Percentiles rank a stretch among this genome's conserved stretches.
Evolutionary conservation across 108 stramenopile genomes (phyloP).

Genomic region (Craspedostauros australis): DNA sequence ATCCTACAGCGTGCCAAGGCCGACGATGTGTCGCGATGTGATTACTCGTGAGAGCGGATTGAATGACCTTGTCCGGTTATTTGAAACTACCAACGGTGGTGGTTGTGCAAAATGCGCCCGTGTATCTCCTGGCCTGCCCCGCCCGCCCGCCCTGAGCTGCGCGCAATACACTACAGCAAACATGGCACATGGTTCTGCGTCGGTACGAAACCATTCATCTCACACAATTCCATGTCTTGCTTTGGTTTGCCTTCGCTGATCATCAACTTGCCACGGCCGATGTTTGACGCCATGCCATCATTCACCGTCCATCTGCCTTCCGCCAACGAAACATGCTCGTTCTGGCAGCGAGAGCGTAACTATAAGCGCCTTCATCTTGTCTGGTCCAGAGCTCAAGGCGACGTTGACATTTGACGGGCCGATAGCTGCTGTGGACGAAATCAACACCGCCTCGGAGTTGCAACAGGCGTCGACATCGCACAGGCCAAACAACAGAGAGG

Average conservation of each 20-base stretch:
- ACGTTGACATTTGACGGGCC: conserved; percentile 56
- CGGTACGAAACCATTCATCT: no score
- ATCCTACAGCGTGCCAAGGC: no score
- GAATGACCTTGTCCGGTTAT: no score
- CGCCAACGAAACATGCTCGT: no score
- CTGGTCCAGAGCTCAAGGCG: conserved; percentile 50
- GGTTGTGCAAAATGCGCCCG: no score
- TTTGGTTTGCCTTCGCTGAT: background rate
- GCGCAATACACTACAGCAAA: no score
- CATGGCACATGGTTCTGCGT: no score
- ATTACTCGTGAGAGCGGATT: no score
- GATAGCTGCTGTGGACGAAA: conserved; percentile 33
- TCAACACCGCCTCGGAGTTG: conserved; percentile 22
- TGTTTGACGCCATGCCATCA: background rate
- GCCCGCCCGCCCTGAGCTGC: no score
- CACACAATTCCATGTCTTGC: background rate
- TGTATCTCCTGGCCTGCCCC: no score
- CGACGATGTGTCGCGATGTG: no score
- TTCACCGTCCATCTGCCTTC: background rate
- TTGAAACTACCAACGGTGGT: no score
- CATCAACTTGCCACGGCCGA: background rate
- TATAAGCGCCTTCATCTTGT: conserved; percentile 50
- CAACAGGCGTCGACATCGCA: conserved; percentile 10
- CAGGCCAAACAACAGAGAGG: background rate
- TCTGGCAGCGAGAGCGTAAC: conserved; percentile 46